Evolutionary conservation across 116 monocot species (phyloP), one percentile per base, ranked within the genome.

Genomic region (Papilionanthe hybrid): DNA sequence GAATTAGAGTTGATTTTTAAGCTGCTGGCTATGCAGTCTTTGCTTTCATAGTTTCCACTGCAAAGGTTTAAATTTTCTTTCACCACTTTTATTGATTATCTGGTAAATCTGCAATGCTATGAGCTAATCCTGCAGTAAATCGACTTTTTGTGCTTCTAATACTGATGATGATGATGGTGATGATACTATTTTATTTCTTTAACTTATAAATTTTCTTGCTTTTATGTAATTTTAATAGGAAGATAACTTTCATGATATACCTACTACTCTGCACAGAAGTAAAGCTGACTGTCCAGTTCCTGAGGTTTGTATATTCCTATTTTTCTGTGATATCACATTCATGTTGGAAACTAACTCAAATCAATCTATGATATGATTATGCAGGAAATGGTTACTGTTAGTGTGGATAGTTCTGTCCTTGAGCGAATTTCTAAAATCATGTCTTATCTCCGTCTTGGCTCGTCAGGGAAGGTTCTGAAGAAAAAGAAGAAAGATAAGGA

Each of bases 381-480:
- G 72, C 80, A 99, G 99, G 99, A 99, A 81, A 86, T 91, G 88
- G 95, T 99, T 77, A 89, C 89, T 60, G 99, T 99, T 45, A 89
- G 90, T 79, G 93, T 99, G 68, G 99, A 99, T 86, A 91, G 90
- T 78, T 92, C 99, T 77, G 99, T 99, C 11, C 99, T 99, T 80
- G 99, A 99, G 68, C 83, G 95, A 78, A 99, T 99, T 88, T 88
- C 95, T 83, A 99, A 99, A 84, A 99, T 99, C n/a, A 99, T 99
- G 99, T 87, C 95, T 12, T 99, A 99, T 89, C 92, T 99, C 85
- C 95, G 99, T 18, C 93, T 99, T 83, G 99, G 99, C 80, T 95
- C 99, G 71, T 99, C 99, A 12, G 99, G 99, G 69, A 99, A 99
- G 73, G 93, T 99, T 86, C 79, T 99, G 60, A 99, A 99, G 90